phyloP scores from a whole-genome alignment of 495 filamentous ascomycete species.

The Daldinia childiae region DNA sequence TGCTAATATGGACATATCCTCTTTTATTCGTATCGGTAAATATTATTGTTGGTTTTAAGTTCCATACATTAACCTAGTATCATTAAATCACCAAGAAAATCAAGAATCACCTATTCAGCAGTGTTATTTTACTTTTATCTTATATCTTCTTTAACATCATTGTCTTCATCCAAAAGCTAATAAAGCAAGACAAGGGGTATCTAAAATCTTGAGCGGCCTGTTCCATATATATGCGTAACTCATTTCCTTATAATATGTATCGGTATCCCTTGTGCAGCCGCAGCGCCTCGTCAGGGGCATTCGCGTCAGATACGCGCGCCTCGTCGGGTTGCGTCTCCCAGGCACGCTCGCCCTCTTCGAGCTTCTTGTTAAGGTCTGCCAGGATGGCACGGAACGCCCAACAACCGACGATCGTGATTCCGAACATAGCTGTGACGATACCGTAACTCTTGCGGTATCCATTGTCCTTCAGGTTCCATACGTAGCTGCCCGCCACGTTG shows the following conservation, averaged over 20 bases:
- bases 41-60: neutral
- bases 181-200: constrained; percentile 18
- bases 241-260: constrained; percentile 35
- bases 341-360: constrained; percentile 60
- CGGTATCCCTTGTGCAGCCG: constrained; percentile 41
- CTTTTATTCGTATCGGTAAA: no score
- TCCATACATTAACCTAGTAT: neutral
- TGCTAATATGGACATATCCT: no score
- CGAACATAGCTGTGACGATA: constrained; percentile 71
- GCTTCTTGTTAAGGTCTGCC: constrained; percentile 70
- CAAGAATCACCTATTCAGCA: neutral
- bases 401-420: constrained; percentile 61
- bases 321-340: constrained; percentile 42
- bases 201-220: constrained; percentile 4
- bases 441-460: constrained; percentile 55
- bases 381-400: constrained; percentile 67
- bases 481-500: constrained; percentile 78
- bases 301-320: constrained; percentile 31
- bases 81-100: neutral
- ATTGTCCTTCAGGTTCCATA: constrained; percentile 65
- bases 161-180: neutral
- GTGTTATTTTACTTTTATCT: neutral
- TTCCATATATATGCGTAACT: constrained; percentile 1
- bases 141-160: neutral
- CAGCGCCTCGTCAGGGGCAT: constrained; percentile 36